Evolutionary conservation across 2,329 filamentous ascomycete species (phyloP).

Genomic region (Nemania sp.): DNA sequence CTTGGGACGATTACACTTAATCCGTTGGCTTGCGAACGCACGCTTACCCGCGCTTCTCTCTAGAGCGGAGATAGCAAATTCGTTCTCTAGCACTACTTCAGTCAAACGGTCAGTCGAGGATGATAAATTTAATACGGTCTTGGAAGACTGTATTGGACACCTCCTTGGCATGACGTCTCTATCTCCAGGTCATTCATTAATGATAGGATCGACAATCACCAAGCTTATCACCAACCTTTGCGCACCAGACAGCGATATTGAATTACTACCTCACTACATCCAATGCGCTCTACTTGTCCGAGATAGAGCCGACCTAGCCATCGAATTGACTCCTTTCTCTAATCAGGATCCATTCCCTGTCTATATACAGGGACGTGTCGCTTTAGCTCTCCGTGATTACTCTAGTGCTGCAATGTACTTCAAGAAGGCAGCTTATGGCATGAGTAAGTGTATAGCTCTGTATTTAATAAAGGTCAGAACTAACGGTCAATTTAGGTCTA

Average conservation of each 20-base stretch:
- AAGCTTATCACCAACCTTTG: constrained; percentile 75
- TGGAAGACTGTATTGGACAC: constrained; percentile 71
- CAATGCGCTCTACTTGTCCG: constrained; percentile 72
- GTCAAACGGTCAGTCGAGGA: constrained; percentile 60
- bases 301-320: constrained; percentile 69
- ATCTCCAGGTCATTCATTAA: constrained; percentile 55
- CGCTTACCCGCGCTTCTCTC: constrained; percentile 65
- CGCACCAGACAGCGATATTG: constrained; percentile 73
- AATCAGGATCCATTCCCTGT: constrained; percentile 72
- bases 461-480: neutral
- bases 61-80: constrained; percentile 55
- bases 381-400: constrained; percentile 79
- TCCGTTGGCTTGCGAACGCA: constrained; percentile 74
- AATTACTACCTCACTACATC: constrained; percentile 69
- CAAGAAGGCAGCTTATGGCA: constrained; percentile 82
- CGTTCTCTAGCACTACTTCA: constrained; percentile 50
- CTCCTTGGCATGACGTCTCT: constrained; percentile 71
- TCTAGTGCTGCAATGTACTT: constrained; percentile 80
- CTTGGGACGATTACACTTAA: constrained; percentile 79
- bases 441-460: constrained; percentile 70
- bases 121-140: constrained; percentile 64
- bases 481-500: constrained; percentile 54
- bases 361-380: constrained; percentile 87
- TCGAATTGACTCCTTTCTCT: constrained; percentile 68
- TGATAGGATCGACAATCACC: constrained; percentile 66